Percentiles rank a stretch among this genome's conserved stretches.
Conservation (phyloP, 805 yeast species). For the Kregervanrija fluxuum region DNA sequence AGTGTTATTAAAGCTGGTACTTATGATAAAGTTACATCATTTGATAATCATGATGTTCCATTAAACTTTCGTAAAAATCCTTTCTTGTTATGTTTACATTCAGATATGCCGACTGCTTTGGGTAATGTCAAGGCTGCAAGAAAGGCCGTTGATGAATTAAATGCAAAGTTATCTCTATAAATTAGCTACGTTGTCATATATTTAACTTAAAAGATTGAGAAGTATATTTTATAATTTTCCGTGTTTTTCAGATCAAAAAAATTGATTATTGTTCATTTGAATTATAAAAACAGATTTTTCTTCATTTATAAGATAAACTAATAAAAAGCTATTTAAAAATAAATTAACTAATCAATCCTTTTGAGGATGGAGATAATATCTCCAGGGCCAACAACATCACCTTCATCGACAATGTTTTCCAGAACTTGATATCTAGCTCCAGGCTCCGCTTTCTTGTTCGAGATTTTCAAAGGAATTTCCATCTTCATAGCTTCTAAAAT, state of each 20-base stretch:
- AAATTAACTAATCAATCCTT: neutral
- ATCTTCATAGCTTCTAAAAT: slow-evolving; percentile 31
- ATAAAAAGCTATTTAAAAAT: neutral
- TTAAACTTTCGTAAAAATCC: slow-evolving; percentile 26
- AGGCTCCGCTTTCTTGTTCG: slow-evolving; percentile 10
- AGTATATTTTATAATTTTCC: too few relatives aligned
- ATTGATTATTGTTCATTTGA: neutral
- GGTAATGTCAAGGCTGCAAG: slow-evolving; percentile 27
- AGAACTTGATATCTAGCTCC: slow-evolving; percentile 15
- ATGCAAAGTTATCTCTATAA: slow-evolving; percentile 5
- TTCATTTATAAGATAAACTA: neutral
- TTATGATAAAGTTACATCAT: slow-evolving; percentile 18
- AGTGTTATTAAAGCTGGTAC: slow-evolving; percentile 23
- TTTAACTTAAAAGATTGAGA: neutral
- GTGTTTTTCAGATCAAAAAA: too few relatives aligned
- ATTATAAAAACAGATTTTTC: too few relatives aligned
- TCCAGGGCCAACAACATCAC: slow-evolving; percentile 28
- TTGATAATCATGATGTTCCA: slow-evolving; percentile 19
- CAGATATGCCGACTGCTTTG: slow-evolving; percentile 32
- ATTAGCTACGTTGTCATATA: neutral
- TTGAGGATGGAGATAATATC: slow-evolving; percentile 13
- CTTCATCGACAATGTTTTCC: slow-evolving; percentile 25
- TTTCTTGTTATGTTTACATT: slow-evolving; percentile 29
- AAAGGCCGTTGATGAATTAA: slow-evolving; percentile 25
- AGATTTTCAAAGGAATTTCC: slow-evolving; percentile 27